These are phyloP conservation scores for Linum trigynum DNA, from an alignment of 345 rosid species.

Conservation along the genomic window DNA sequence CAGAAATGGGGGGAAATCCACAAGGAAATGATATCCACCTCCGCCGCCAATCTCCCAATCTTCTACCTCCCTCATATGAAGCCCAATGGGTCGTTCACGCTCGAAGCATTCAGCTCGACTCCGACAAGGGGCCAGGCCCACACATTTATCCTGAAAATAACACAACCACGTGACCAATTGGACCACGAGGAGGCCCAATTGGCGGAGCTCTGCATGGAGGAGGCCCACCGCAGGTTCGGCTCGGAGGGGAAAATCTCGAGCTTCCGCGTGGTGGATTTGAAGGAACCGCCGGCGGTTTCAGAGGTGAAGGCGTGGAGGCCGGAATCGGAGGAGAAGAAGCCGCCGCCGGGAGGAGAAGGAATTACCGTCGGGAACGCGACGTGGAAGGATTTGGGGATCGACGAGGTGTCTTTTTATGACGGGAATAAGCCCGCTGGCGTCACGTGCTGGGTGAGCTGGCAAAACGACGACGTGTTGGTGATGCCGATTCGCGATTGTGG, in stretches of 20 bases:
- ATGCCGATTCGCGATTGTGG: conserved; percentile 25
- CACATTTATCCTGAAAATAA: conserved; percentile 23
- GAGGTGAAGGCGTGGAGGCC: conserved; percentile 26
- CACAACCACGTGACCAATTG: conserved; percentile 10
- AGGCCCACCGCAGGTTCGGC: conserved; percentile 22
- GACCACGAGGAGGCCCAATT: conserved; percentile 6
- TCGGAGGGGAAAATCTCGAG: conserved; percentile 8
- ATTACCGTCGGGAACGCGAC: neutral
- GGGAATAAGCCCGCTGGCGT: conserved; percentile 30
- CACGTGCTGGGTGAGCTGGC: conserved; percentile 44
- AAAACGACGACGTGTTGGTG: conserved; percentile 28
- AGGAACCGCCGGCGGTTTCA: conserved; percentile 23
- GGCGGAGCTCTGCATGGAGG: conserved; percentile 26
- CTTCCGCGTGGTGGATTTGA: conserved; percentile 18
- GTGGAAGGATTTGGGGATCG: conserved; percentile 32
- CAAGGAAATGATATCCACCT: conserved; percentile 18
- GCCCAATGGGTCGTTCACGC: neutral
- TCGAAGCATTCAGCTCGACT: conserved; percentile 14
- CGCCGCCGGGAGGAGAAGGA: neutral
- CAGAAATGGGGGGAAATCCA: conserved; percentile 54
- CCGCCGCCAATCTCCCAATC: conserved; percentile 23
- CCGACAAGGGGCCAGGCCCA: conserved; percentile 27
- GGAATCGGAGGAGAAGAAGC: conserved; percentile 18
- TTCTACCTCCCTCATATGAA: conserved; percentile 47
- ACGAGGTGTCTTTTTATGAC: conserved; percentile 25